Evolutionary conservation across 2,329 filamentous ascomycete species (phyloP), one percentile per base, ranked within the genome.

Genomic region (Cryphonectria parasitica): DNA sequence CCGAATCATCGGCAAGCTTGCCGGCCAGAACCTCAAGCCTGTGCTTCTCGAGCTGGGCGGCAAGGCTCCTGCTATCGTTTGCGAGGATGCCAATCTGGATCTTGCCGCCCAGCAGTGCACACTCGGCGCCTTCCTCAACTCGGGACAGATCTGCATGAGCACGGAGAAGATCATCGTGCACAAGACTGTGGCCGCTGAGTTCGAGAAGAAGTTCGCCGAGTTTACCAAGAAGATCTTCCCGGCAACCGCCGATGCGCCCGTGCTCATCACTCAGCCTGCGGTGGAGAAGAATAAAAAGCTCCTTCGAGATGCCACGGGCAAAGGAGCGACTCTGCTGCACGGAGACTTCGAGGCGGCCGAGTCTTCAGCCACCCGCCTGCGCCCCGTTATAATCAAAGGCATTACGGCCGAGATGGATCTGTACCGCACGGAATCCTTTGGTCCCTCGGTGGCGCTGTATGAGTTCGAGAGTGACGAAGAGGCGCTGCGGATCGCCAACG

Each of bases 101-200:
- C 84, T 88, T 34, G 93, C 94, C 0, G 94, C 92, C 0, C 79
- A 84, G 17, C 87, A 89, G 75, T 92, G 91, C 75, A 89, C 89
- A 0, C 78, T 91, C 1, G 93, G 93, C 3, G 85, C 92, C 0
- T 94, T 95, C 77, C 76, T 93, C 71, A 88, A 95, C 78, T 84
- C 84, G 1, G 94, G 94, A 0, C 94, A 97, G 82, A 89, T 96
- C 62, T 97, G 94, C 84, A 96, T 97, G 93, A 87, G 87, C 25
- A 96, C 93, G 0, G 93, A 97, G 81, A 88, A 90, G 39, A 90
- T 96, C 43, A 76, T 90, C 11, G 85, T 90, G 3, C 87, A 89
- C 78, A 81, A 82, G 71, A 79, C 80, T 31, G 74, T 89, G 58
- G 79, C 77, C 11, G 77, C 77, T 1, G 77, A 80, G n/a, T 89